These are phyloP conservation scores for Aleurites moluccanus DNA, from an alignment of 441 rosid species.

Conservation along the genomic window DNA sequence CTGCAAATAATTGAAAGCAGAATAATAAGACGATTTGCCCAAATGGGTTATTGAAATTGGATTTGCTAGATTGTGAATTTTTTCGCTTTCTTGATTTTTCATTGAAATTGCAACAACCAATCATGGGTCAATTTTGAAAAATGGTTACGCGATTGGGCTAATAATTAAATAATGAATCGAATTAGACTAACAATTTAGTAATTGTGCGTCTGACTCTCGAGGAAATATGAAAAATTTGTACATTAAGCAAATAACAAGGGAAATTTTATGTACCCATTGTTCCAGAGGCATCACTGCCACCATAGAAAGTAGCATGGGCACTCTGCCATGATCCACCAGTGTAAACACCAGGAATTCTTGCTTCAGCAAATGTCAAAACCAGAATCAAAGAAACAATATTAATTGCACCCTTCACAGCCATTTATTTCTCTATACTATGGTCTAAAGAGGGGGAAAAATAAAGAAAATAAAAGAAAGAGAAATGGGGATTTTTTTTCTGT, in stretches of 20 bases:
- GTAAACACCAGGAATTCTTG: constrained; percentile 58
- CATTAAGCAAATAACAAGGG: not conserved
- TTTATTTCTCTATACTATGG: constrained; percentile 10
- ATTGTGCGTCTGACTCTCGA: too few relatives aligned
- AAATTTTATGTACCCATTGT: constrained; percentile 63
- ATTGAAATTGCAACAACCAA: not conserved
- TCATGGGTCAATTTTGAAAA: not conserved
- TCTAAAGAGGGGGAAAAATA: not conserved
- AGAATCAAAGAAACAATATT: constrained; percentile 23
- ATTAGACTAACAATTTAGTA: too few relatives aligned
- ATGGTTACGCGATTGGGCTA: too few relatives aligned
- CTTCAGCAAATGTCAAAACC: constrained; percentile 33
- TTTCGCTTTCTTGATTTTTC: not conserved
- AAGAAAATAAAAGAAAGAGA: not conserved
- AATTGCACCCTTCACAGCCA: constrained; percentile 27
- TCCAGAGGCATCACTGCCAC: constrained; percentile 81
- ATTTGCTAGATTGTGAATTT: too few relatives aligned
- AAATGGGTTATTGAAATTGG: not conserved
- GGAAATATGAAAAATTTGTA: too few relatives aligned
- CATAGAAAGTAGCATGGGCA: constrained; percentile 88
- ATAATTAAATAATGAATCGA: too few relatives aligned
- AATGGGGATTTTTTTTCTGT: not conserved
- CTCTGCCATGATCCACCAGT: constrained; percentile 53
- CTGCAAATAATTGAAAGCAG: constrained; percentile 25
- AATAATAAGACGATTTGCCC: not conserved